phyloP scores from a whole-genome alignment of 2,329 filamentous ascomycete species.

The Clonostachys solani region DNA sequence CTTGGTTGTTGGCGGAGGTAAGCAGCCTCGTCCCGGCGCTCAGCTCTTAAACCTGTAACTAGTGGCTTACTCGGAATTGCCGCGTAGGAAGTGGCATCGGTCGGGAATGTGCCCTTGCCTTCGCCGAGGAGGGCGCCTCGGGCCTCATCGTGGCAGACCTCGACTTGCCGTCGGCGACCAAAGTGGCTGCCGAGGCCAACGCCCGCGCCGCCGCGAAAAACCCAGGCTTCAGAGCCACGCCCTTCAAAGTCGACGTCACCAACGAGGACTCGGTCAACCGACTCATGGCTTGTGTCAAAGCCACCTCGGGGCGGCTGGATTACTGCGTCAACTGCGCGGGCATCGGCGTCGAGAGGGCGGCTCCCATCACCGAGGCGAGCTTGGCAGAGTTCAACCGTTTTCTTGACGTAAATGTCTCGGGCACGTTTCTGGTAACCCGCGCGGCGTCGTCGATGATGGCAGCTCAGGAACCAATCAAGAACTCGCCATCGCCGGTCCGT shows the following conservation, averaged over 20 bases:
- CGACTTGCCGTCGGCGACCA: constrained; percentile 4
- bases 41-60: neutral
- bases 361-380: constrained; percentile 4
- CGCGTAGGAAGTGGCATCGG: neutral
- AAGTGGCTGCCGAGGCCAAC: constrained; percentile 1
- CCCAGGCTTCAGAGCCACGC: constrained; percentile 1
- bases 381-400: constrained; percentile 5
- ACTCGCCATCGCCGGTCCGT: neutral
- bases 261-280: constrained; percentile 5
- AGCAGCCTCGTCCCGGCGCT: neutral
- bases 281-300: constrained; percentile 1
- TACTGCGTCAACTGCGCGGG: constrained; percentile 10
- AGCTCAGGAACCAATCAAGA: constrained; percentile 3
- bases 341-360: neutral
- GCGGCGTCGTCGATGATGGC: constrained; percentile 5
- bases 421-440: constrained; percentile 5
- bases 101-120: constrained; percentile 2
- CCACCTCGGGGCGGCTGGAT: constrained; percentile 9
- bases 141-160: constrained; percentile 8
- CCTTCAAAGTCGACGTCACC: constrained; percentile 5
- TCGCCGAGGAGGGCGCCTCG: constrained; percentile 7
- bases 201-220: constrained; percentile 4
- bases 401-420: constrained; percentile 6
- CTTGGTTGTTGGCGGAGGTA: neutral
- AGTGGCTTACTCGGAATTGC: neutral